Percentiles rank a stretch among this genome's conserved stretches.
These are phyloP conservation scores for Cerioporus squamosus DNA, from an alignment of 1,284 basidiomycete genomes.

Conservation along the genomic window DNA sequence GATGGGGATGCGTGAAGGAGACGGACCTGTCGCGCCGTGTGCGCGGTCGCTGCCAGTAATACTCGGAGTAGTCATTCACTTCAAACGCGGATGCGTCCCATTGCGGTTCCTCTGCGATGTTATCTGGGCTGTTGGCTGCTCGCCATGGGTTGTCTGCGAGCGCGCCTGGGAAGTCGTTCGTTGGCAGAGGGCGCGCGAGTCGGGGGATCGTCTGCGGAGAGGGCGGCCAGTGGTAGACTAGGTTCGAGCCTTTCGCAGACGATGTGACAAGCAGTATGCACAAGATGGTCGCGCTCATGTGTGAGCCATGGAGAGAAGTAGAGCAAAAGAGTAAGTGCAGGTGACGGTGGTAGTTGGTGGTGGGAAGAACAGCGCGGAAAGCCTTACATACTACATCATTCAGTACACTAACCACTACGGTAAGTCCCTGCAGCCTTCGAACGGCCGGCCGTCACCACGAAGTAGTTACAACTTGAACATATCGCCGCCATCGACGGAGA, in stretches of 20 bases:
- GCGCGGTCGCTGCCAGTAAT: conserved; percentile 38
- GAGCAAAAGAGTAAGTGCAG: not conserved
- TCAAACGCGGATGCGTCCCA: conserved; percentile 7
- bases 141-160: conserved; percentile 74
- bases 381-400: too few relatives aligned
- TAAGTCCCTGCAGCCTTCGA: too few relatives aligned
- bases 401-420: too few relatives aligned
- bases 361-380: too few relatives aligned
- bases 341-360: not conserved
- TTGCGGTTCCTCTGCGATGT: conserved; percentile 18
- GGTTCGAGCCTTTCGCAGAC: conserved; percentile 72
- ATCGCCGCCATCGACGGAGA: too few relatives aligned
- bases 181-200: conserved; percentile 64
- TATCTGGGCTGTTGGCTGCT: conserved; percentile 51
- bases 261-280: conserved; percentile 76
- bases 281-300: conserved; percentile 61
- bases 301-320: too few relatives aligned
- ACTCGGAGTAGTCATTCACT: conserved; percentile 28
- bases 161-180: conserved; percentile 46
- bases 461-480: too few relatives aligned
- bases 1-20: conserved; percentile 31
- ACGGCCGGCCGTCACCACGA: too few relatives aligned
- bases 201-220: conserved; percentile 58
- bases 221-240: conserved; percentile 80
- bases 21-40: conserved; percentile 31